These are phyloP conservation scores for Haplographium delicatum DNA, from an alignment of 495 filamentous ascomycete genomes.

Conservation along the genomic window DNA sequence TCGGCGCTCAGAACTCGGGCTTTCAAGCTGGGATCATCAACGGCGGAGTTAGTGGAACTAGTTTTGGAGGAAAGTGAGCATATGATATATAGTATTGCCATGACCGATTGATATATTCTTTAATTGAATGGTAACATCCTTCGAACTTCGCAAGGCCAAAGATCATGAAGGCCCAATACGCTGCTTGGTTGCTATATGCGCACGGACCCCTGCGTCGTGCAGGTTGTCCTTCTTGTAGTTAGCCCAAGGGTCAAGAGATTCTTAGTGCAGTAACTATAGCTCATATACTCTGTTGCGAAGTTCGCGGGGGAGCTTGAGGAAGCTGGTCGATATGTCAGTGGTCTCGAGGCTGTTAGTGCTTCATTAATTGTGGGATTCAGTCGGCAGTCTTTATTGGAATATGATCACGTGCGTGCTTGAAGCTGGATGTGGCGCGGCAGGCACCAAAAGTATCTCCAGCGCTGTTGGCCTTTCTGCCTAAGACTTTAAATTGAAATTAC, in stretches of 20 bases:
- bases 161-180: background rate
- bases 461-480: background rate
- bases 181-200: background rate
- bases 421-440: no score
- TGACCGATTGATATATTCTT: slow-evolving; percentile 2
- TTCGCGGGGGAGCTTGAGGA: slow-evolving; percentile 18
- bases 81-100: slow-evolving; percentile 5
- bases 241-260: slow-evolving; percentile 12
- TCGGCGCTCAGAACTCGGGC: slow-evolving; percentile 16
- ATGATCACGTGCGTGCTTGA: no score
- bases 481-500: background rate
- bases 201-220: background rate
- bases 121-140: slow-evolving; percentile 3
- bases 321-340: slow-evolving; percentile 15
- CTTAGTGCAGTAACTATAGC: slow-evolving; percentile 14
- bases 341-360: slow-evolving; percentile 15
- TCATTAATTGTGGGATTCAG: slow-evolving; percentile 12
- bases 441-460: background rate
- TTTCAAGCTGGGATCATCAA: slow-evolving; percentile 19
- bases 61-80: slow-evolving; percentile 20
- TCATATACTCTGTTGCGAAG: slow-evolving; percentile 19
- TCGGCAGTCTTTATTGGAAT: no score
- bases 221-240: background rate
- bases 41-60: slow-evolving; percentile 16
- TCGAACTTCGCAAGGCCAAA: background rate